These are phyloP conservation scores for Sorghum bicolor DNA, from an alignment of 176 grass and related monocot species.

Conservation along the genomic window DNA sequence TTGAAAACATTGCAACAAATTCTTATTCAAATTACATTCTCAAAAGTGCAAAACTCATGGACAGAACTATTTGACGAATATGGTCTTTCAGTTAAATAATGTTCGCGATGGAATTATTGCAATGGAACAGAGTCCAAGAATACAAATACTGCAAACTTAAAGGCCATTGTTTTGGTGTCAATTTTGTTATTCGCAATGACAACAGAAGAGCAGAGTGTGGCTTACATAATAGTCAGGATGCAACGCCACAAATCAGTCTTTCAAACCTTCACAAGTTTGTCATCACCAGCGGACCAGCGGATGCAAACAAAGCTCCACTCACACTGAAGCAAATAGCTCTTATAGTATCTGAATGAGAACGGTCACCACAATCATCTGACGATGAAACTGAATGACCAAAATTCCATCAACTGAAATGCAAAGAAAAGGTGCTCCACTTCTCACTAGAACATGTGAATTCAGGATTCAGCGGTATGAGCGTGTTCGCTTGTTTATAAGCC, in stretches of 20 bases:
- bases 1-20: constrained; percentile 17
- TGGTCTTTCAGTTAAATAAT: not conserved
- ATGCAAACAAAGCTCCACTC: constrained; percentile 54
- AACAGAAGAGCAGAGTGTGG: not conserved
- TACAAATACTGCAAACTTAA: not conserved
- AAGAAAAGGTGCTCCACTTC: not conserved
- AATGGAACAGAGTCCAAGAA: not conserved
- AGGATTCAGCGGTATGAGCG: not conserved
- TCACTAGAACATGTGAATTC: not conserved
- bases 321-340: constrained; percentile 60
- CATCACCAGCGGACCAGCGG: constrained; percentile 49
- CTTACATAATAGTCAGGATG: constrained; percentile 70
- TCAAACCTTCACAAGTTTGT: constrained; percentile 91
- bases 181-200: not conserved
- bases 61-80: not conserved
- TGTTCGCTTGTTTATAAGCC: no score
- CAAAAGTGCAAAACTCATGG: not conserved
- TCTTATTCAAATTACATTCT: not conserved
- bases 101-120: not conserved
- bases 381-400: constrained; percentile 39
- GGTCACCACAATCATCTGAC: constrained; percentile 38
- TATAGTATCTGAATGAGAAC: constrained; percentile 65
- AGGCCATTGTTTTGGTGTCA: not conserved
- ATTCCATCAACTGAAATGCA: not conserved
- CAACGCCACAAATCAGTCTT: constrained; percentile 63